A percentile compares a stretch with the other conserved stretches of the same genome.
Evolutionary conservation across 768 basidiomycete genomes (phyloP).

Genomic region (Lactarius vividus): DNA sequence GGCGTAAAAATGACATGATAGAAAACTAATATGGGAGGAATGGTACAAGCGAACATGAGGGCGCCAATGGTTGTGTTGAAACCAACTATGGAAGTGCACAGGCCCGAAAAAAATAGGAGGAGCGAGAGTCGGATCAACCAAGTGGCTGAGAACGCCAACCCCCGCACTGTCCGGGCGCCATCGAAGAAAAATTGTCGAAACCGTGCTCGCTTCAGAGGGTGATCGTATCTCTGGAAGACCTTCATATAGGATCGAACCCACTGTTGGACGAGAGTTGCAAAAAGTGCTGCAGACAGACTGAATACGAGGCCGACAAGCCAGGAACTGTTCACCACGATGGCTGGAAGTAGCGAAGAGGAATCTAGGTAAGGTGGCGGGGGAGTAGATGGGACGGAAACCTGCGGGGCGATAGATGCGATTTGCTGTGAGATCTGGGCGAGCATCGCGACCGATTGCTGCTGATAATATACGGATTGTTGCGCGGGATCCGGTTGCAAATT

Average conservation of each 20-base stretch:
- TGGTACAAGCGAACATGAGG: no score
- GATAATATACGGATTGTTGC: not conserved
- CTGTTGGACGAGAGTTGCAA: slow-evolving; percentile 8
- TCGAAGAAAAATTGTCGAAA: not conserved
- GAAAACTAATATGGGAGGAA: no score
- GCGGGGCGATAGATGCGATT: not conserved
- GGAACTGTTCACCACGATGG: no score
- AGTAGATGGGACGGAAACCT: not conserved
- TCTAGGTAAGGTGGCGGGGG: not conserved
- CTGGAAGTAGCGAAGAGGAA: no score
- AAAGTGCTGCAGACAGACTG: slow-evolving; percentile 7
- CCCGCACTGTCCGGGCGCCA: no score
- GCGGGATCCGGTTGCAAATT: not conserved
- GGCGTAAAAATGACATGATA: no score
- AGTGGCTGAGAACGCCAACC: no score
- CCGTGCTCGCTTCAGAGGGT: not conserved
- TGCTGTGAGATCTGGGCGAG: slow-evolving; percentile 14
- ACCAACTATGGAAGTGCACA: not conserved
- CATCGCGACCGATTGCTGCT: not conserved
- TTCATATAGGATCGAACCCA: slow-evolving; percentile 4
- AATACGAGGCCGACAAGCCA: slow-evolving; percentile 1
- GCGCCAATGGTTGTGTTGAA: not conserved
- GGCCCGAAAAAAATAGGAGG: slow-evolving; percentile 7
- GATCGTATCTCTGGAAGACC: not conserved
- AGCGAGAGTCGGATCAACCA: not conserved